These are phyloP conservation scores for Dimargaris verticillata DNA, from an alignment of 192 early-diverging fungal genomes.

Conservation along the genomic window DNA sequence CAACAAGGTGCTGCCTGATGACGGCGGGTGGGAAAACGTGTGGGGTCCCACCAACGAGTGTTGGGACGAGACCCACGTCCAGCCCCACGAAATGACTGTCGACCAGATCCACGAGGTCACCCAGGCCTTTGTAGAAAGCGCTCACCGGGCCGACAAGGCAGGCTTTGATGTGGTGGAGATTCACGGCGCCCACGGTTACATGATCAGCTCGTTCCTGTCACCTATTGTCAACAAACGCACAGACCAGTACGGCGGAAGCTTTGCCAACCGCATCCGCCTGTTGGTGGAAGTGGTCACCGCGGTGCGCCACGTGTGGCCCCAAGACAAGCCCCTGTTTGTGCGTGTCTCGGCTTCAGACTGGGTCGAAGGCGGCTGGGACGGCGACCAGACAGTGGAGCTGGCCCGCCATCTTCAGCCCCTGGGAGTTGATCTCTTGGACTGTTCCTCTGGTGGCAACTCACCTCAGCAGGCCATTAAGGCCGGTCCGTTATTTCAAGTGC, in stretches of 20 bases:
- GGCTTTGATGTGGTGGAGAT: slow-evolving; percentile 86
- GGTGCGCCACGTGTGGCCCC: slow-evolving; percentile 56
- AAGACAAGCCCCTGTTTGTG: slow-evolving; percentile 67
- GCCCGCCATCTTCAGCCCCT: slow-evolving; percentile 30
- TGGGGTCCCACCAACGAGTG: slow-evolving; percentile 40
- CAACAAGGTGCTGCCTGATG: slow-evolving; percentile 15
- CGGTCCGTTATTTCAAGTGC: slow-evolving; percentile 46
- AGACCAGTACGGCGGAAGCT: slow-evolving; percentile 79
- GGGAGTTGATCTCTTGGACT: slow-evolving; percentile 80
- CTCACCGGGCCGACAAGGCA: slow-evolving; percentile 52
- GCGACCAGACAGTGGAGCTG: slow-evolving; percentile 53
- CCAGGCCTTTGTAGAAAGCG: slow-evolving; percentile 42
- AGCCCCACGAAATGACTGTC: slow-evolving; percentile 41
- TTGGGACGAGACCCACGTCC: slow-evolving; percentile 21
- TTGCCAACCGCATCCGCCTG: slow-evolving; percentile 75
- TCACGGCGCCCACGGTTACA: slow-evolving; percentile 82
- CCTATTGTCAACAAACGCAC: slow-evolving; percentile 71
- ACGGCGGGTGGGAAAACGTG: slow-evolving; percentile 61
- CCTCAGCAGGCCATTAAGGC: slow-evolving; percentile 31
- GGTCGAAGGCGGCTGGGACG: slow-evolving; percentile 45
- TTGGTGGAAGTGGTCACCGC: slow-evolving; percentile 45
- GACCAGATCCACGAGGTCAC: slow-evolving; percentile 49
- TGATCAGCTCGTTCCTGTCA: slow-evolving; percentile 64
- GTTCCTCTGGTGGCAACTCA: slow-evolving; percentile 58
- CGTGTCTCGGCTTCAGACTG: slow-evolving; percentile 69